Conservation (phyloP, 768 basidiomycete species). For the Suillus luteus region DNA sequence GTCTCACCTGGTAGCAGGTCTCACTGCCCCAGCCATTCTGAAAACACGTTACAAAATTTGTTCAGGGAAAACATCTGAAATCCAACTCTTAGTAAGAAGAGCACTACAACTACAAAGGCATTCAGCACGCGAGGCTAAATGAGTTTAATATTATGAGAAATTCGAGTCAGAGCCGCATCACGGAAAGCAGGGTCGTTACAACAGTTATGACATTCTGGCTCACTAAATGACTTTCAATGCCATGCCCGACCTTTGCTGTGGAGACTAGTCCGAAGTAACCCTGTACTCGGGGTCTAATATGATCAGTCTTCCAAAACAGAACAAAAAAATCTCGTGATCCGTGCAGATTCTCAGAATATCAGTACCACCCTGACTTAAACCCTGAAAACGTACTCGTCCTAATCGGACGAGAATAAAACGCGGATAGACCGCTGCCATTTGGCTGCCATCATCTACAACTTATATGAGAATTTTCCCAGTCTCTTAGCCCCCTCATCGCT, state of each 20-base stretch:
- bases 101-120: too few species aligned
- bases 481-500: conserved; percentile 16
- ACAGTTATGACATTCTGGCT: too few species aligned
- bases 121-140: too few species aligned
- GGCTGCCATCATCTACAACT: conserved; percentile 5
- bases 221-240: background rate
- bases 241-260: background rate
- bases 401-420: conserved; percentile 21
- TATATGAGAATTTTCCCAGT: conserved; percentile 9
- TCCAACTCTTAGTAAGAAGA: too few species aligned
- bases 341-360: background rate
- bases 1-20: too few species aligned
- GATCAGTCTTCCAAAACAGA: conserved; percentile 11
- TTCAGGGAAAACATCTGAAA: too few species aligned
- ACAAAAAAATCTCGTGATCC: conserved; percentile 19
- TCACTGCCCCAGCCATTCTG: too few species aligned
- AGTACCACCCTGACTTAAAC: conserved; percentile 17
- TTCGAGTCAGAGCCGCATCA: background rate
- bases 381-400: conserved; percentile 26
- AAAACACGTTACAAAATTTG: too few species aligned
- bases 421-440: background rate
- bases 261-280: background rate
- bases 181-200: background rate
- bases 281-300: conserved; percentile 1
- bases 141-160: background rate